A percentile compares a stretch with the other conserved stretches of the same genome.
These are phyloP conservation scores for Talaromyces sp. DNA, from an alignment of 2,329 filamentous ascomycete species.

Conservation along the genomic window DNA sequence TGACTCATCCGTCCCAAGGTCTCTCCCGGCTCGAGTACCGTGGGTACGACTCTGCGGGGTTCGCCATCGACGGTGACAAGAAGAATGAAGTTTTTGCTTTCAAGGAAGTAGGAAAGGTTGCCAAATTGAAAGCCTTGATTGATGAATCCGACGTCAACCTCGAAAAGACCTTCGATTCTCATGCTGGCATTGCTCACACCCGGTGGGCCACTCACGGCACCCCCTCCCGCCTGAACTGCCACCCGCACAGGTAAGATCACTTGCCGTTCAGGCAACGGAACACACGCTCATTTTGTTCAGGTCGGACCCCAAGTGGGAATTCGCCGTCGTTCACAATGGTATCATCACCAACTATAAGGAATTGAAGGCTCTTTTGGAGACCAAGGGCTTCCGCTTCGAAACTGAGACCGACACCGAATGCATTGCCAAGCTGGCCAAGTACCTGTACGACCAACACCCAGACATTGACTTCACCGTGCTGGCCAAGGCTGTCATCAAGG, in stretches of 20 bases:
- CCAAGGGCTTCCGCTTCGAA: conserved; percentile 98
- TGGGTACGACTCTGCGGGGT: conserved; percentile 95
- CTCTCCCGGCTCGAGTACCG: conserved; percentile 95
- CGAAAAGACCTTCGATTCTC: conserved; percentile 92
- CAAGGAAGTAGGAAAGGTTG: conserved; percentile 99
- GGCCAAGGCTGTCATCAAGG: conserved; percentile 95
- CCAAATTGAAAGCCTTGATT: conserved; percentile 90
- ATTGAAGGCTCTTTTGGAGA: conserved; percentile 82
- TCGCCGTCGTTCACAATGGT: conserved; percentile 96
- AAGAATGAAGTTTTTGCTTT: conserved; percentile 95
- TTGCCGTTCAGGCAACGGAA: neutral
- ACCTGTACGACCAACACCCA: conserved; percentile 91
- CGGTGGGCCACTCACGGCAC: conserved; percentile 97
- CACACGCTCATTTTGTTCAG: conserved; percentile 40
- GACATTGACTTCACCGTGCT: conserved; percentile 93
- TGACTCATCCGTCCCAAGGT: conserved; percentile 47
- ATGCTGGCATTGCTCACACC: conserved; percentile 97
- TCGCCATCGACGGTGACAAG: conserved; percentile 96
- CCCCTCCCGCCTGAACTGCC: conserved; percentile 92
- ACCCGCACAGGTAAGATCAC: conserved; percentile 78
- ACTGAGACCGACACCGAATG: conserved; percentile 99
- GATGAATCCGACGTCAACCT: conserved; percentile 76
- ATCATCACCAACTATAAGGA: conserved; percentile 99
- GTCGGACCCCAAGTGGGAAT: conserved; percentile 93
- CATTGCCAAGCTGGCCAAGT: conserved; percentile 98